Percentiles rank a stretch among this genome's conserved stretches.
Evolutionary conservation across 805 yeast genomes (phyloP).

Genomic region (Sporopachydermia quercuum): DNA sequence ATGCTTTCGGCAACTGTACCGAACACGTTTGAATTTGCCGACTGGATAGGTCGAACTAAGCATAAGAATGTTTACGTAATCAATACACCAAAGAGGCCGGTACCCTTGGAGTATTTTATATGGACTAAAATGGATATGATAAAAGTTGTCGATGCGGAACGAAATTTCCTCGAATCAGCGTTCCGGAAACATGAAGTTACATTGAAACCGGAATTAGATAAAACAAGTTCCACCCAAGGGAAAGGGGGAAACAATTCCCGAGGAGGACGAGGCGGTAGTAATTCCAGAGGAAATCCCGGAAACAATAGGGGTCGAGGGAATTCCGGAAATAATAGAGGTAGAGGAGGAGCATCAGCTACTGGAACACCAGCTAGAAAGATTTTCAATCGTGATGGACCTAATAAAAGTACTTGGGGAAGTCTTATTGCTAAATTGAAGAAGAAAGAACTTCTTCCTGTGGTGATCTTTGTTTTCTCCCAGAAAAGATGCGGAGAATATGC

Average conservation of each 20-base stretch:
- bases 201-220: slow-evolving; percentile 13
- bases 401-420: slow-evolving; percentile 63
- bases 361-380: too few species aligned
- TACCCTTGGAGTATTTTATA: slow-evolving; percentile 74
- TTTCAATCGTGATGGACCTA: slow-evolving; percentile 51
- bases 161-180: slow-evolving; percentile 52
- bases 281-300: slow-evolving; percentile 17
- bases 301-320: slow-evolving; percentile 27
- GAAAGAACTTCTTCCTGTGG: slow-evolving; percentile 74
- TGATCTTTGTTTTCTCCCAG: slow-evolving; percentile 84
- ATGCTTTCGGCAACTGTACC: slow-evolving; percentile 95
- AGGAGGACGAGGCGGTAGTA: slow-evolving; percentile 16
- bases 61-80: slow-evolving; percentile 92
- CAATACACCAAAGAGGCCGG: slow-evolving; percentile 92
- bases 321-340: slow-evolving; percentile 12
- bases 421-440: slow-evolving; percentile 56
- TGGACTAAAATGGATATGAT: slow-evolving; percentile 69
- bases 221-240: slow-evolving; percentile 20
- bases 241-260: slow-evolving; percentile 25
- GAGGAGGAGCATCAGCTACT: slow-evolving; percentile 18
- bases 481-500: slow-evolving; percentile 92
- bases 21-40: slow-evolving; percentile 94
- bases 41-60: slow-evolving; percentile 96
- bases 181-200: slow-evolving; percentile 45
- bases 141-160: slow-evolving; percentile 60